Evolutionary conservation across 768 basidiomycete species (phyloP), one percentile per base, ranked within the genome.

Genomic region (Russula emetica): DNA sequence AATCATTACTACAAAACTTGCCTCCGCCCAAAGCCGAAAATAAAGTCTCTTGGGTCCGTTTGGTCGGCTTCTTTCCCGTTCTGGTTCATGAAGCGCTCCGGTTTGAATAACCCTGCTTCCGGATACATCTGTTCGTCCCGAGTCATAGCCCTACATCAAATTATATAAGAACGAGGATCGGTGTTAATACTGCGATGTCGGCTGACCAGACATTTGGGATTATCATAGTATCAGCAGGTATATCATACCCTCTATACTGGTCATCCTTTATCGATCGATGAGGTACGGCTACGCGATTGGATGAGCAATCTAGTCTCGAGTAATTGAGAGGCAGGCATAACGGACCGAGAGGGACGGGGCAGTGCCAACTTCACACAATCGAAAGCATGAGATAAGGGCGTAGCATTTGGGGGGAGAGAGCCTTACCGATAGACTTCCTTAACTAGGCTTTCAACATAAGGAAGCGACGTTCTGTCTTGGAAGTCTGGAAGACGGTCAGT

Each of bases 401-500:
- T 24, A 24, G 5, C 22, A 36, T 30, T 34, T 47, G 18, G 8
- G 26, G 14, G 16, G 32, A n/a, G 55, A 36, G 52, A 11, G 42
- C 28, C 62, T 20, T 52, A 67, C 65, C 70, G 65, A 57, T 70
- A 68, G 38, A 69, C 53, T 53, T 72, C 71, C 38, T 67, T 67
- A 8, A 69, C 38, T 14, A 71, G 45, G 13, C 64, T 61, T 20
- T 71, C 64, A 18, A 74, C 57, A 61, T 72, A 74, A 14, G 70
- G 70, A 51, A 71, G 64, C 6, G 66, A 67, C 10, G 36, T 56
- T 55, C 66, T 47, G 34, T 74, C 73, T 9, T 58, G 62, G 52
- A 73, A 67, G 20, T 69, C 63, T 24, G 73, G 73, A 47, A 74
- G 69, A 9, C 72, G 67, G 32, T 66, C 71, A 14, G 44, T 28